Conservation (phyloP, 1,284 basidiomycete genomes). For the Ganoderma sp. region DNA sequence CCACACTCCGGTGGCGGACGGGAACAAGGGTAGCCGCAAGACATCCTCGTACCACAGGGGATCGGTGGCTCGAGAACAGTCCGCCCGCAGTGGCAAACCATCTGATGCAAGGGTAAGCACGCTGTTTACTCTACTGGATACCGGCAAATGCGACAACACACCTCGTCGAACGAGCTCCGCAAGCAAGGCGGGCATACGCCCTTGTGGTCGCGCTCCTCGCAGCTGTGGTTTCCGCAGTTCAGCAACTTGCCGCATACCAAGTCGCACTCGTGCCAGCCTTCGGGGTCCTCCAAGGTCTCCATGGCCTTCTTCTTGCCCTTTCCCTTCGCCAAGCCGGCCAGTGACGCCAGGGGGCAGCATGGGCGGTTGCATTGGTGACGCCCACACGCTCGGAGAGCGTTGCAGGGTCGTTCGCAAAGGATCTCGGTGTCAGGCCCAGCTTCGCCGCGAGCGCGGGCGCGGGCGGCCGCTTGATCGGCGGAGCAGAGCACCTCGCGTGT, state of each 20-base stretch:
- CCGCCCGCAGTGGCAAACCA: constrained; percentile 81
- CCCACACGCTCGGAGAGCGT: constrained; percentile 77
- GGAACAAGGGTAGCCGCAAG: constrained; percentile 80
- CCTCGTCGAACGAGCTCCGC: constrained; percentile 89
- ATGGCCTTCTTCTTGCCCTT: constrained; percentile 66
- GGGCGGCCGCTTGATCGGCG: constrained; percentile 42
- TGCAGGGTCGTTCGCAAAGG: constrained; percentile 79
- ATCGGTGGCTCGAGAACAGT: constrained; percentile 75
- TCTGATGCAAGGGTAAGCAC: constrained; percentile 44
- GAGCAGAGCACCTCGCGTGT: constrained; percentile 59
- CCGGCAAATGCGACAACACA: constrained; percentile 36
- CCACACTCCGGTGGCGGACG: constrained; percentile 78
- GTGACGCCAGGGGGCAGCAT: constrained; percentile 83
- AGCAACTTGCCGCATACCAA: constrained; percentile 77
- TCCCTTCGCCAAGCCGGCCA: constrained; percentile 54
- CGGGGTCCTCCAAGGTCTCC: constrained; percentile 54
- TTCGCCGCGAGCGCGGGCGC: constrained; percentile 35
- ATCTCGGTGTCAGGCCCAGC: constrained; percentile 56
- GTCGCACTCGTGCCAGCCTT: constrained; percentile 81
- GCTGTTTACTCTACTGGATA: constrained; percentile 7
- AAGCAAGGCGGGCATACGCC: constrained; percentile 83
- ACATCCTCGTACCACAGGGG: constrained; percentile 79
- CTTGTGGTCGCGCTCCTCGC: constrained; percentile 81
- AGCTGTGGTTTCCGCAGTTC: constrained; percentile 76
- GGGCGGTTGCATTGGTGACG: constrained; percentile 81